Evolutionary conservation across 768 basidiomycete genomes (phyloP), one percentile per base, ranked within the genome.

Genomic region (Infundibulicybe gibba): DNA sequence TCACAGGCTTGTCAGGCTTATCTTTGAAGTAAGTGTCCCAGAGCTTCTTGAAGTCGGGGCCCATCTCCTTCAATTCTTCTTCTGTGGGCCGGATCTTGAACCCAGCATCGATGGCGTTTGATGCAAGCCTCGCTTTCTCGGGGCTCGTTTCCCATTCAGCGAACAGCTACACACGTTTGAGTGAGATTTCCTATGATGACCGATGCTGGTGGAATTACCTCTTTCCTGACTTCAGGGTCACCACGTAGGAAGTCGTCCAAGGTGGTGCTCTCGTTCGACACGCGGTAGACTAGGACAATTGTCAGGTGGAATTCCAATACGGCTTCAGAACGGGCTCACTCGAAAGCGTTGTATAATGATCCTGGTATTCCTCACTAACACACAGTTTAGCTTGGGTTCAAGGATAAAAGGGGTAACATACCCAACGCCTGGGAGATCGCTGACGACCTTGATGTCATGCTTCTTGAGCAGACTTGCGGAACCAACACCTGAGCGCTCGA

Each of bases 1-100:
- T 85, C 49, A 85, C 81, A 3, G 84, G 85, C 70, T 86, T 87
- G 71, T 85, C 84, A 45, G 83, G 84, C 70, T 85, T 86, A 69
- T 87, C 80, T 71, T 81, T 84, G 77, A 87, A 86, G 67, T 87
- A 86, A 21, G 33, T 72, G 59, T 87, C 64, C 80, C 79, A 85
- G 41, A 85, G 75, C 51, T 71, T 68, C 55, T 83, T 82, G 66
- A 85, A 86, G 56, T 86, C 84, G 13, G 82, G 83, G n/a, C 84
- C 84, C 83, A 85, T 85, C 62, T 85, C 81, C 60, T 84, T 85
- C 49, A 85, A 67, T 59, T 87, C 85, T 53, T 72, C 78, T 58
- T 78, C 78, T 1, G 80, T 81, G 1, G 83, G 85, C 30, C 84
- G 83, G 54, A 86, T 84, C 77, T 84, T 85, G 74, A 85, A 85